Percentiles rank a stretch among this genome's conserved stretches.
Evolutionary conservation across 2,329 filamentous ascomycete genomes (phyloP).

Genomic region (Clarireedia homoeocarpa): DNA sequence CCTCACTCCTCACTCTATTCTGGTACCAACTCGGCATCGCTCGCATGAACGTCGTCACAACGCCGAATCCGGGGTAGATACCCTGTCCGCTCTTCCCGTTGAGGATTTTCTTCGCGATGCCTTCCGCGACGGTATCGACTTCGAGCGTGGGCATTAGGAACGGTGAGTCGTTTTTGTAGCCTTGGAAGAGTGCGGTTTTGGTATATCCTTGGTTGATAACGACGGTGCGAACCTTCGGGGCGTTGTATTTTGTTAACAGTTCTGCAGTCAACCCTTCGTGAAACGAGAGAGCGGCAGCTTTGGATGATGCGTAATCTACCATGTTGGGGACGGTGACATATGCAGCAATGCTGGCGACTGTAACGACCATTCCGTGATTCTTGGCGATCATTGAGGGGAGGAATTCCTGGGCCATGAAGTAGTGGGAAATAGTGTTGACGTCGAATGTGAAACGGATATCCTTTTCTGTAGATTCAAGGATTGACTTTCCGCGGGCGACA

Average conservation of each 20-base stretch:
- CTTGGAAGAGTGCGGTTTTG: conserved; percentile 51
- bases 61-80: conserved; percentile 41
- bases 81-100: conserved; percentile 50
- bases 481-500: conserved; percentile 50
- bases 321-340: conserved; percentile 54
- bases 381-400: conserved; percentile 53
- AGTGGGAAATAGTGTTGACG: conserved; percentile 62
- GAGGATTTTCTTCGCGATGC: conserved; percentile 52
- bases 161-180: conserved; percentile 41
- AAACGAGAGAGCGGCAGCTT: conserved; percentile 58
- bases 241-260: conserved; percentile 51
- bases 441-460: conserved; percentile 61
- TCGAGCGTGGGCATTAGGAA: conserved; percentile 48
- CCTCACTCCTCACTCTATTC: conserved; percentile 39
- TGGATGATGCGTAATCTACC: conserved; percentile 60
- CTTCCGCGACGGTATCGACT: conserved; percentile 56
- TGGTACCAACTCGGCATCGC: conserved; percentile 57
- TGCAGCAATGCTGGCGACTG: conserved; percentile 56
- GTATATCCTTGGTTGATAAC: conserved; percentile 56
- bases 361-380: conserved; percentile 69
- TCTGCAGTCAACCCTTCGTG: conserved; percentile 59
- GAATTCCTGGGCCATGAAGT: conserved; percentile 59
- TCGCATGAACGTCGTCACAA: conserved; percentile 37
- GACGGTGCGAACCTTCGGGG: conserved; percentile 57
- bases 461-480: conserved; percentile 49